Conservation (phyloP, 2,329 filamentous ascomycete genomes). For the Phialophora expanda region DNA sequence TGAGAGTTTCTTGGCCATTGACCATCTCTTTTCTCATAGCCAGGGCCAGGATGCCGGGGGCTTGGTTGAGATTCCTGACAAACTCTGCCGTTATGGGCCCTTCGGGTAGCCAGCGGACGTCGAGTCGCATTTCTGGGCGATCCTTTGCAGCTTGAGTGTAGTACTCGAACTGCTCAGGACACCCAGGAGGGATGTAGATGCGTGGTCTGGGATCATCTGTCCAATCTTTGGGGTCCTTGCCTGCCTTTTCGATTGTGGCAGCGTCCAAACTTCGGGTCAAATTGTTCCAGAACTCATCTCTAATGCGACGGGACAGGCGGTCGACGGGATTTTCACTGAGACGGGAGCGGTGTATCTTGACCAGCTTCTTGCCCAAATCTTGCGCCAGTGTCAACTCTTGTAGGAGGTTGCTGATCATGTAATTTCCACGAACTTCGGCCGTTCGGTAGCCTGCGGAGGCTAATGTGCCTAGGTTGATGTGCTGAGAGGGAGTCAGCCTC, state of each 20-base stretch:
- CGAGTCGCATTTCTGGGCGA: constrained; percentile 80
- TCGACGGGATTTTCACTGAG: constrained; percentile 95
- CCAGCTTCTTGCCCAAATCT: constrained; percentile 85
- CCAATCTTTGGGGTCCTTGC: constrained; percentile 93
- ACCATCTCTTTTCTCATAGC: constrained; percentile 77
- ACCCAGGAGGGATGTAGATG: constrained; percentile 85
- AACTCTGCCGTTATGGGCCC: constrained; percentile 76
- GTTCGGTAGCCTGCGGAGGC: constrained; percentile 84
- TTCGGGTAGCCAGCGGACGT: constrained; percentile 77
- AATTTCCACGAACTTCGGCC: constrained; percentile 91
- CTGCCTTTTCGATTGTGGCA: constrained; percentile 77
- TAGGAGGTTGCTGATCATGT: constrained; percentile 94
- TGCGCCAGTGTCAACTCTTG: constrained; percentile 93
- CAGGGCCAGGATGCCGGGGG: constrained; percentile 86
- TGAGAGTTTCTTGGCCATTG: constrained; percentile 72
- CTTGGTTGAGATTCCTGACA: constrained; percentile 81
- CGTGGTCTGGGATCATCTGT: constrained; percentile 85
- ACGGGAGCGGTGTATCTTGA: constrained; percentile 87
- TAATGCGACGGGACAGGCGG: constrained; percentile 82
- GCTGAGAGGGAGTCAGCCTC: constrained; percentile 53
- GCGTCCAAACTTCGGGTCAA: constrained; percentile 89
- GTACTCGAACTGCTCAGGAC: constrained; percentile 86
- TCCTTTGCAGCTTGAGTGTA: constrained; percentile 80
- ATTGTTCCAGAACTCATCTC: constrained; percentile 89
- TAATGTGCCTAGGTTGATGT: constrained; percentile 81